A percentile compares a stretch with the other conserved stretches of the same genome.
These are phyloP conservation scores for Polyporus arcularius DNA, from an alignment of 768 basidiomycete species.

Conservation along the genomic window DNA sequence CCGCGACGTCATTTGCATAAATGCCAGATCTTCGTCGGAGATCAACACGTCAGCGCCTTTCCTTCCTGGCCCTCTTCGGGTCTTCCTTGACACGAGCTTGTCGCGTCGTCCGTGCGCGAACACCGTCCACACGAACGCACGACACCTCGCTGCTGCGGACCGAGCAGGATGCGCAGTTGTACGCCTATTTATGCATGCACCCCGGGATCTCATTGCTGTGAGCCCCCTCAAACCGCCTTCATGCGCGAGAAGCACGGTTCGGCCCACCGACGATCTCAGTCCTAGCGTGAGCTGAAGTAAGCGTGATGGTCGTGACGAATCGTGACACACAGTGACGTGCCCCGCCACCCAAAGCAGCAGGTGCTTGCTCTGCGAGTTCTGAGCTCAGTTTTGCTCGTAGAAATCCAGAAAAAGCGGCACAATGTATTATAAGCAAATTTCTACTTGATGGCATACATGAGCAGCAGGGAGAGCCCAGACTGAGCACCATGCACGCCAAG, in stretches of 20 bases:
- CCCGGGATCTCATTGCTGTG: constrained; percentile 1
- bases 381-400: too few species aligned
- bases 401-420: too few species aligned
- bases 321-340: too few species aligned
- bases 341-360: too few species aligned
- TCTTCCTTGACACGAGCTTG: not conserved
- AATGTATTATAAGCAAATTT: too few species aligned
- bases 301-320: too few species aligned
- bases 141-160: constrained; percentile 11
- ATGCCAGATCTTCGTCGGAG: constrained; percentile 14
- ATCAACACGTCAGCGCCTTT: constrained; percentile 10
- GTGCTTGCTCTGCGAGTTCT: too few species aligned
- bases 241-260: constrained; percentile 11
- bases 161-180: not conserved
- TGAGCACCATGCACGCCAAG: too few species aligned
- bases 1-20: constrained; percentile 17
- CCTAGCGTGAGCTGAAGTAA: too few species aligned
- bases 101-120: not conserved
- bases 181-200: constrained; percentile 16
- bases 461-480: too few species aligned
- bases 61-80: not conserved
- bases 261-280: too few species aligned
- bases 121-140: not conserved
- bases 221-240: constrained; percentile 11
- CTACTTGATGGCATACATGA: too few species aligned